Base-by-base conservation (phyloP, 2,329 filamentous ascomycete species). In the Penicillium sp. region DNA sequence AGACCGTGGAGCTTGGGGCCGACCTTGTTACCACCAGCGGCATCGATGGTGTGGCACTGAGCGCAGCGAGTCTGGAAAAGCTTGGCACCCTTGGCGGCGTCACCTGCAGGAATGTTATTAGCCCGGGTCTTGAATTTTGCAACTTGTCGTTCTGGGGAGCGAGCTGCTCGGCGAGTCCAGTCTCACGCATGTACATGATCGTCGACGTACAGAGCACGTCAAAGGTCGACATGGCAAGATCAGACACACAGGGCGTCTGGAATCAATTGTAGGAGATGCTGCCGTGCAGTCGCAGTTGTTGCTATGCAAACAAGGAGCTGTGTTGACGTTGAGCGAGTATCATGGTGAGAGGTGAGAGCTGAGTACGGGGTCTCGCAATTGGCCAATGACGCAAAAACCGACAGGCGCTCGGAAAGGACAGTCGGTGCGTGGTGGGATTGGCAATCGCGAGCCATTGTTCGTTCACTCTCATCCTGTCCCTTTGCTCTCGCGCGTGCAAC, bases 61-160 rank as follows among this genome's bases (percentile, higher is more conserved):
- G 91, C 90, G 85, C 95, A 99, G 79, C 95, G 89, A 69, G 93
- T 98, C 85, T 85, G 96, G 92, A 98, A 98, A 78, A 98, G 91
- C 85, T 89, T 91, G 81, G 92, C 93, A 86, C 93, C 93, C 90
- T 97, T 97, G 85, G 93, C 92, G 75, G 84, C 75, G 81, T 97
- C 92, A 85, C 92, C 93, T 96, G 74, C 43, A 67, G 39, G 7
- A 5, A 31, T 26, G 19, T n/a, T 29, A 11, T 51, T 50, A 50
- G 54, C 27, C 16, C 29, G 25, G 13, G 44, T 10, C 31, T 66
- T 21, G 39, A 10, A 5, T 23, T 31, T 58, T 47, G 59, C 59
- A 35, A 57, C 43, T 25, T 60, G 50, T 64, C 58, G 27, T 58
- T 26, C 14, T 47, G 37, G 4, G 26, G 23, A 45, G 16, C 35